Percentiles rank a stretch among this genome's conserved stretches.
These are phyloP conservation scores for Balansia obtecta DNA, from an alignment of 2,329 filamentous ascomycete species.

Conservation along the genomic window DNA sequence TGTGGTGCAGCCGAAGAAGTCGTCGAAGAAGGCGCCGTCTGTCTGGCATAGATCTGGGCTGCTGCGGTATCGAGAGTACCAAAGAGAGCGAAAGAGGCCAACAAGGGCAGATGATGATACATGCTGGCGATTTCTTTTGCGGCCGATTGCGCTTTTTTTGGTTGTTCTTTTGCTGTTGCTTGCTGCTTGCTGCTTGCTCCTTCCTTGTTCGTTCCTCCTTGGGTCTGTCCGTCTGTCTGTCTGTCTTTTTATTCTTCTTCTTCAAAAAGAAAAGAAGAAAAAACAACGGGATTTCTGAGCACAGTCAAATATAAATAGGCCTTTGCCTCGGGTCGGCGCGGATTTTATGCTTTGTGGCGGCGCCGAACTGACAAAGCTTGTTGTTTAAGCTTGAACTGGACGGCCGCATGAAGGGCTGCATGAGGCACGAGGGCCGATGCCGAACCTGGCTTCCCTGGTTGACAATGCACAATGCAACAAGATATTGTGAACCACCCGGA, in stretches of 20 bases:
- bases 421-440: too few species aligned
- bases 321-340: not conserved
- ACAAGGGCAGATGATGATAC: not conserved
- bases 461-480: too few species aligned
- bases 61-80: constrained; percentile 7
- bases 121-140: not conserved
- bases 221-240: too few species aligned
- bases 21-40: constrained; percentile 18
- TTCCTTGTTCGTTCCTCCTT: too few species aligned
- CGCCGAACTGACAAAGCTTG: not conserved
- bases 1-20: constrained; percentile 12
- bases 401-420: too few species aligned
- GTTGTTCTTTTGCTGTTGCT: too few species aligned
- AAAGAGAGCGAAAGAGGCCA: not conserved
- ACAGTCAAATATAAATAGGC: too few species aligned
- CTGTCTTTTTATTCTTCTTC: not conserved
- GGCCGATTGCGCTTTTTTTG: too few species aligned
- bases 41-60: constrained; percentile 16
- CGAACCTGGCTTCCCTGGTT: too few species aligned
- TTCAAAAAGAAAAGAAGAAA: not conserved
- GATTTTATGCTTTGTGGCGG: not conserved
- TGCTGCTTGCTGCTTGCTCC: too few species aligned
- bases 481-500: too few species aligned
- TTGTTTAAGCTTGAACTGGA: not conserved
- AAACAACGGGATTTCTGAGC: not conserved